Evolutionary conservation across 2,329 filamentous ascomycete species (phyloP), one percentile per base, ranked within the genome.

Genomic region (Fusarium fujikuroi): DNA sequence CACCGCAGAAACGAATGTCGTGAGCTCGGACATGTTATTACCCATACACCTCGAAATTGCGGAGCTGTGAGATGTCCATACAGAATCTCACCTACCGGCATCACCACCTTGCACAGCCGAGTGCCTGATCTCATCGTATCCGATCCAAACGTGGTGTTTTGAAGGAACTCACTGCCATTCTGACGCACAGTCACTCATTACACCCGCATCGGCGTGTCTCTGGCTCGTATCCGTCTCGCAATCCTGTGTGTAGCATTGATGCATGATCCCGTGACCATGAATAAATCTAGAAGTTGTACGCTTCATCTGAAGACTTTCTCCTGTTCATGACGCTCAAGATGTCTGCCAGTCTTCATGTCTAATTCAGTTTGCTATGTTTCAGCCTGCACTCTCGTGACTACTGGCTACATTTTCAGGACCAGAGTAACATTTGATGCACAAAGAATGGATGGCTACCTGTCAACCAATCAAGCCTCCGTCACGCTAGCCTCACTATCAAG

Each of bases 61-160:
- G 37, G 47, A 63, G 23, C 37, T 42, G 52, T 61, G 53, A 36
- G 47, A 56, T 56, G 65, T 39, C 59, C 36, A 39, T 40, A 69
- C 39, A 30, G 25, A 57, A 60, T 19, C 49, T 60, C 49, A 57
- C 60, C 49, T 49, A 25, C 36, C n/a, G 30, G 62, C 46, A 52
- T 52, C 56, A 58, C 30, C 34, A 34, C 37, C 60, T 58, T 46
- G 50, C 47, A 71, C 66, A 64, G 44, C 28, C 40, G 57, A 54
- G n/a, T 59, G 57, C 66, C 57, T 54, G 66, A 66, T 62, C 66
- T 70, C 44, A 70, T 54, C 43, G 60, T 42, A 47, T 54, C 37
- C 56, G 46, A 44, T 58, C 44, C 43, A 34, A 50, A 46, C 43
- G 25, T 62, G 36, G 36, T 66, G 46, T 54, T 37, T 58, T 32